phyloP scores from a whole-genome alignment of 2,329 filamentous ascomycete species.

The Chaetomiaceae sp. region DNA sequence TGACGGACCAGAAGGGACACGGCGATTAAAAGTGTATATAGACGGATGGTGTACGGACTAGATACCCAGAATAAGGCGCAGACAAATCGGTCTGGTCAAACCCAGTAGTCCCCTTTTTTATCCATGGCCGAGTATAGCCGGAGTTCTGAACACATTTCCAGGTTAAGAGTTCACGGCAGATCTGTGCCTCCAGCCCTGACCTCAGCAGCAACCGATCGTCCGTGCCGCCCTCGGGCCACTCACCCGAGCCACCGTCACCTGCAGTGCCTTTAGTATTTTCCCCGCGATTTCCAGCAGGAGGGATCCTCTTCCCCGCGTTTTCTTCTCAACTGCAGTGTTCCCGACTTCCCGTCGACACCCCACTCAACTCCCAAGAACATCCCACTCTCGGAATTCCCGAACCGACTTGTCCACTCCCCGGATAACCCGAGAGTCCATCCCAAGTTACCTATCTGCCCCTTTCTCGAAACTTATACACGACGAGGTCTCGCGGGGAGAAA shows the following conservation, averaged over 20 bases:
- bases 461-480: background rate
- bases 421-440: background rate
- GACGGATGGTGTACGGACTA: slow-evolving; percentile 6
- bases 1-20: no score
- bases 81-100: background rate
- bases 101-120: no score
- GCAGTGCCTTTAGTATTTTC: no score
- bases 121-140: no score
- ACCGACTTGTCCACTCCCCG: background rate
- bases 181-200: no score
- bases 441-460: background rate
- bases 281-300: no score
- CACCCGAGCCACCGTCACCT: no score
- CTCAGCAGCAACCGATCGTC: no score
- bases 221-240: no score
- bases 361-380: background rate
- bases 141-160: background rate
- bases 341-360: no score
- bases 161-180: no score
- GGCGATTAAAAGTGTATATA: background rate
- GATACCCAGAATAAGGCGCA: slow-evolving; percentile 8
- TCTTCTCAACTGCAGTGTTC: background rate
- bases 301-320: background rate
- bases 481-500: background rate
- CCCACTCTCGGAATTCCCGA: background rate